Base-by-base conservation (phyloP, 164 flowering plant genomes). In the Vitis rotundifolia region DNA sequence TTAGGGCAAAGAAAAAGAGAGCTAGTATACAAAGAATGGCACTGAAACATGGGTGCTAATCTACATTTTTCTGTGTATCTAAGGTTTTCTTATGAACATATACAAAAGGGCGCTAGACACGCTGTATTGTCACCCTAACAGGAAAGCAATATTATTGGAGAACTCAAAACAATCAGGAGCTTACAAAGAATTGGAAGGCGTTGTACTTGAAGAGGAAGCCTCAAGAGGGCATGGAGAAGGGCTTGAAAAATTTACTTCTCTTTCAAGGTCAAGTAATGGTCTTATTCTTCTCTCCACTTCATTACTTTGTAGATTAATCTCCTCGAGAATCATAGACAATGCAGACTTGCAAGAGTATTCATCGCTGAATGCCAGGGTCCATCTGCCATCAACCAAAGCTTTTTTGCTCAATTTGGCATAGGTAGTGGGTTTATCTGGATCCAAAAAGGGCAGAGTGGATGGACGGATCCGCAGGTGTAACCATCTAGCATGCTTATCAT, bases 381-480 rank as follows among this genome's bases (percentile, higher is more conserved):
- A 96, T 76, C 95, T 84, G 64, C 99, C 99, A 78, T 96, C 99
- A 60, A 93, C 84, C 71, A 91, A 74, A 71, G 89, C 71, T 76
- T 83, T 93, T 54, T 84, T 55, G 81, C 81, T 91, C 2, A 63
- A 63, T 77, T 78, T 88, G 31, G 77, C 82, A 37, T 71, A 54
- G 29, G 76, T 61, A 47, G 81, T 70, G 44, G 68, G 64, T 74
- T 83, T 90, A 0, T 75, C 63, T 54, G 88, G 71, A 59, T 88
- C 97, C 66, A 77, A 2, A 61, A 85, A 81, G 44, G 94, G 93
- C 66, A 91, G 77, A 44, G 82, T 78, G 18, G 93, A 87, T 53
- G 99, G 99, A n/a, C 97, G 93, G 63, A 96, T 87, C 57, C 97
- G 82, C 56, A 95, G 73, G 81, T 96, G 98, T 61, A 96, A 75